Base-by-base conservation (phyloP, 495 filamentous ascomycete species). In the Bryoglossum gracile region DNA sequence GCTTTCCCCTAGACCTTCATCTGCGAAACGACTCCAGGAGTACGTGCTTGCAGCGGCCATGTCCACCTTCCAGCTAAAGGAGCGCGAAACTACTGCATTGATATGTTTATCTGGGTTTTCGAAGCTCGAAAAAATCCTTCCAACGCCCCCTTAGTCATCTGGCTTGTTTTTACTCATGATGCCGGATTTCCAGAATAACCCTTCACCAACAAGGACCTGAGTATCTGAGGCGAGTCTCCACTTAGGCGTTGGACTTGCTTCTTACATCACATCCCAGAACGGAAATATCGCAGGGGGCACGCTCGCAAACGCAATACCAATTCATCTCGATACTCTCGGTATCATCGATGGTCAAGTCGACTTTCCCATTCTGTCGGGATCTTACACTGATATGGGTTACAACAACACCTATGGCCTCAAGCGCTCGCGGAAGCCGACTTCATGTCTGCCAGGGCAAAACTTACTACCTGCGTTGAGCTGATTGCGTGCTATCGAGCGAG, bases 261-360 rank as follows among this genome's bases (percentile, higher is more conserved):
- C 62, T 17, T 75, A 74, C 53, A 68, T 77, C 46, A 53, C 69
- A 39, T 43, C 67, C 11, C 72, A 76, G 50, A 80, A 80, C 53
- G 58, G 57, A 4, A 66, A 57, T 9, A 66, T 73, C 40, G 54
- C 55, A 10, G 47, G 46, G 14, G 69, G 69, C 2, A 51, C 50
- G 8, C 35, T 71, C 13, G 45, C 47, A 4, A 70, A 68, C n/a
- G 60, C 75, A 33, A 14, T 17, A 9, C 63, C 67, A 11, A 70
- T 80, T 49, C 62, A 71, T 26, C 54, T 80, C n/a, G 63, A 72
- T 19, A 68, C 73, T 6, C 64, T 80, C 0, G 74, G 73, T 17
- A 65, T 80, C 53, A 75, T 71, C 60, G 78, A 79, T 55, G 76
- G 73, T 50, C 77, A 68, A 67, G 64, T 71, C 47, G 73, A 77